Evolutionary conservation across 306 rosid species (phyloP), one percentile per base, ranked within the genome.

Genomic region (Echinosophora koreensis): DNA sequence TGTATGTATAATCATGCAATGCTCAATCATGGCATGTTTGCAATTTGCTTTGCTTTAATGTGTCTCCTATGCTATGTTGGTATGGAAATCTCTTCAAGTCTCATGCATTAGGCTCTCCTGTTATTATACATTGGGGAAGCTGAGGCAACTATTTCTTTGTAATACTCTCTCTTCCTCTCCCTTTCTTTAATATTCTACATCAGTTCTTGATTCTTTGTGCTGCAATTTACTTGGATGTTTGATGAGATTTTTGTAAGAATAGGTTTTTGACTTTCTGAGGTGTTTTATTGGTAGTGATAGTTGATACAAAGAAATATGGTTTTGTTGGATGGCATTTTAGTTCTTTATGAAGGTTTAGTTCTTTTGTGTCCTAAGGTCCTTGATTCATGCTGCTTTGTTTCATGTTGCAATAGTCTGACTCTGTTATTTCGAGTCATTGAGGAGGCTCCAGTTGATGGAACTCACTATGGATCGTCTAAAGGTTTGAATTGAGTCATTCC

Each of bases 401-500:
- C 15, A 52, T 86, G 67, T 79, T 39, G 30, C 63, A 71, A 65
- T 90, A 92, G 97, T 80, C 92, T 77, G 97, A 87, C 44, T 78
- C 90, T 86, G 17, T 69, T 92, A 79, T 87, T n/a, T 60, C 30
- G 97, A 90, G 4, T 90, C 91, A 1, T 78, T 92, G 86, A 87
- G 97, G 80, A 88, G 81, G 88, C 97, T 92, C 73, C 84, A 92
- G 84, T 61, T 92, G 81, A 86, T 92, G 97, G 86, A 77, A 74
- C 87, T 92, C 59, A 69, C 90, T 61, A 89, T 92, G 83, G 96
- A 92, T 80, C 88, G 87, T 57, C 76, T 90, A 3, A 83, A 88
- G 97, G 97, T 89, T 66, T 35, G 80, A 22, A 62, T 77, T 63
- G 59, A 73, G 71, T 62, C 66, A 50, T 74, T 32, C 63, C 62